Evolutionary conservation across 2,329 filamentous ascomycete species (phyloP), one percentile per base, ranked within the genome.

Genomic region (Claviceps paspali): DNA sequence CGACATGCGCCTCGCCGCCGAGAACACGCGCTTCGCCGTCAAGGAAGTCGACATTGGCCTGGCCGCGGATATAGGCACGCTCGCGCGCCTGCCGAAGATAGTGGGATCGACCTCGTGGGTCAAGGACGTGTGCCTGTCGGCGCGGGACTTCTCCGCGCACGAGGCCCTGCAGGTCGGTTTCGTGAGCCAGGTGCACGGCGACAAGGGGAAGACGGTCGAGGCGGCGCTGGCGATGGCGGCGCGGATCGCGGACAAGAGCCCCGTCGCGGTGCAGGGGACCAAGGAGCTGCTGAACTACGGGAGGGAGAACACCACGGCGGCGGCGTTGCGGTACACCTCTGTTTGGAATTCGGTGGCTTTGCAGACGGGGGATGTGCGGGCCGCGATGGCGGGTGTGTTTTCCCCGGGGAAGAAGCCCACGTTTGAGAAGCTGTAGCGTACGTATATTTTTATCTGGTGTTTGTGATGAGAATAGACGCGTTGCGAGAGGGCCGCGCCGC

Each of bases 261-360:
- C 88, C 0, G 77, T 96, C 17, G 86, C 85, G 2, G 82, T 88
- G 45, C 75, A 85, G 62, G 79, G 82, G 5, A 93, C 86, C 7
- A 94, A 94, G 64, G 82, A 91, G 61, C 60, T 93, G 43, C 54
- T 94, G 52, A 86, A 91, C 57, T 84, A 79, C 52, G 81, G 79
- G 24, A 70, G 83, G 49, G 87, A 93, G 56, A 75, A 86, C 54
- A 67, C 69, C 2, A 74, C 93, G 21, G 73, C 71, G 32, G 85
- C 93, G 47, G 84, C 79, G 33, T 60, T 96, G 54, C 73, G 74
- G 40, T 95, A 94, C 57, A 93, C 87, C 4, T 70, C 74, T 9
- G 69, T 91, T 1, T 95, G 87, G 88, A 96, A 96, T 53, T 72
- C 76, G 48, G 81, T 76, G 2, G 82, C 82, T 51, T 53, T 94